phyloP scores from a whole-genome alignment of 192 early-diverging fungal genomes.

The Coemansia reversa region DNA sequence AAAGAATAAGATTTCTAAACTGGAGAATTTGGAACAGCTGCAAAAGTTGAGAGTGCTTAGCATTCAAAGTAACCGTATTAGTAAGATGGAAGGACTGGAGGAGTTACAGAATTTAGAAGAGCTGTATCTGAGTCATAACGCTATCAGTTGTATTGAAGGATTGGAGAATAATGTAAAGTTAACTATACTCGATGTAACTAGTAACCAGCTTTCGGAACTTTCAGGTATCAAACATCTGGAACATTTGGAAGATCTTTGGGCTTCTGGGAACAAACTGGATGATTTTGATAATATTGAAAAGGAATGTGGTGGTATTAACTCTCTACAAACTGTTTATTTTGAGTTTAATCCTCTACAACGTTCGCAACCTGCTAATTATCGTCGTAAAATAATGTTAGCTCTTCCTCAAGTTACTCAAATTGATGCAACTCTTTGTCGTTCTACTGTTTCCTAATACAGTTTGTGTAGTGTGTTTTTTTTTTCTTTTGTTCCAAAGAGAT shows the following conservation, averaged over 20 bases:
- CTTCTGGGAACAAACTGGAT: conserved; percentile 73
- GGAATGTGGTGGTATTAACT: conserved; percentile 59
- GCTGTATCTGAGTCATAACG: conserved; percentile 92
- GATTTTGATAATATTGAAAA: conserved; percentile 75
- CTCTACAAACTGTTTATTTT: conserved; percentile 86
- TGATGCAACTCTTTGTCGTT: conserved; percentile 69
- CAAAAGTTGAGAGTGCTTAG: conserved; percentile 67
- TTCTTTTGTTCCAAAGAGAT: too few relatives aligned
- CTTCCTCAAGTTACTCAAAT: conserved; percentile 89
- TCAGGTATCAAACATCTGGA: conserved; percentile 70
- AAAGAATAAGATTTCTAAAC: conserved; percentile 92
- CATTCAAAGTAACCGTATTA: conserved; percentile 88
- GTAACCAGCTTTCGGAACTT: conserved; percentile 72
- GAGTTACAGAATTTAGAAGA: conserved; percentile 74
- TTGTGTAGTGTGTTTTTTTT: too few relatives aligned
- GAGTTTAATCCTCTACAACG: conserved; percentile 93
- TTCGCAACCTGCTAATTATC: conserved; percentile 72
- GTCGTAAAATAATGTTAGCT: conserved; percentile 80
- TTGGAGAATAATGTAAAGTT: conserved; percentile 77
- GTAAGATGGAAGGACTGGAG: conserved; percentile 71
- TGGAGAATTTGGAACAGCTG: conserved; percentile 68
- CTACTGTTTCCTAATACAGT: too few relatives aligned
- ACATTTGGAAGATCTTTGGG: conserved; percentile 88
- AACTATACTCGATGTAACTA: conserved; percentile 81
- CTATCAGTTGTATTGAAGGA: conserved; percentile 70